Conservation (phyloP, 2,329 filamentous ascomycete species). For the Phaeosphaeriaceae sp. region DNA sequence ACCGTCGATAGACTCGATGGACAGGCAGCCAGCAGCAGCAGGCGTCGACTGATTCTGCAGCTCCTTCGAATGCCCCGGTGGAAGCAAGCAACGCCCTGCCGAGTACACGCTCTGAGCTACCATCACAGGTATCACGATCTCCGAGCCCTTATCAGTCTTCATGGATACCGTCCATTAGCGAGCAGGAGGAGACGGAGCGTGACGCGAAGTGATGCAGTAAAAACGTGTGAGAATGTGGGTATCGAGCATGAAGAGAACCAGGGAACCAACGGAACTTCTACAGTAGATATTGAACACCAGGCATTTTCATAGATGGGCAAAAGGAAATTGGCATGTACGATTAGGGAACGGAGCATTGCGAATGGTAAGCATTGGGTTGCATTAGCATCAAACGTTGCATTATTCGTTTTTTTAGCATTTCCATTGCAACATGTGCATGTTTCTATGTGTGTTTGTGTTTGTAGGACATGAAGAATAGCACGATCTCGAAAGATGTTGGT, state of each 20-base stretch:
- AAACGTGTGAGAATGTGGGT: neutral
- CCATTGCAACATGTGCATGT: too few species aligned
- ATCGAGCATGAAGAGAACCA: neutral
- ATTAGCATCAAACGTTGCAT: neutral
- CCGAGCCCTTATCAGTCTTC: neutral
- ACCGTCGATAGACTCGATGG: constrained; percentile 13
- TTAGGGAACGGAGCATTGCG: neutral
- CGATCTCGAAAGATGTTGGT: too few species aligned
- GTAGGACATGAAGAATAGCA: neutral
- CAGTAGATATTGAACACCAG: neutral
- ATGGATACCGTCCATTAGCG: neutral
- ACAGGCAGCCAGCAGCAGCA: neutral
- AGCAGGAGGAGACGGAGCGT: neutral
- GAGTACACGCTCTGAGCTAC: neutral
- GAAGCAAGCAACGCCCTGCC: neutral
- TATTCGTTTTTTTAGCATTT: too few species aligned
- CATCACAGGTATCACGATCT: neutral
- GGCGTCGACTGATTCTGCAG: neutral
- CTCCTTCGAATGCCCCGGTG: neutral
- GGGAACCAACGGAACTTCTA: neutral
- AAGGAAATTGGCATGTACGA: neutral
- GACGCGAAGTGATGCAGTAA: neutral
- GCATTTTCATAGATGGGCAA: neutral
- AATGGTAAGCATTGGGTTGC: neutral
- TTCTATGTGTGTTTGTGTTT: neutral